phyloP scores from a whole-genome alignment of 192 early-diverging fungal species.

The Backusella psychrophila region DNA sequence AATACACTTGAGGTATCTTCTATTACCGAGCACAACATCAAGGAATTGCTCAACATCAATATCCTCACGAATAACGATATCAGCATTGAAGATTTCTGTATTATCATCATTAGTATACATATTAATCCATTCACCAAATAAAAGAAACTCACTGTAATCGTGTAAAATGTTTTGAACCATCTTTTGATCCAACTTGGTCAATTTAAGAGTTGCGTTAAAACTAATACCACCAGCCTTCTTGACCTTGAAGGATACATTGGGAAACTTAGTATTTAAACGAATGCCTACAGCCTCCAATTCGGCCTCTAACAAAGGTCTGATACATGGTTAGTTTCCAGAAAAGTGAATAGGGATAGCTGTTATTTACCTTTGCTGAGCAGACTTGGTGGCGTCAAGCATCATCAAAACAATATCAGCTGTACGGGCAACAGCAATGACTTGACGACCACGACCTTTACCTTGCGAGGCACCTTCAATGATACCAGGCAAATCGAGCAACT shows the following conservation, averaged over 20 bases:
- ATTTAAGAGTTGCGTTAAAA: conserved; percentile 88
- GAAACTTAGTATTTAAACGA: conserved; percentile 78
- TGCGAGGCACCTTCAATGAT: conserved; percentile 98
- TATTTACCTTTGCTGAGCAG: conserved; percentile 64
- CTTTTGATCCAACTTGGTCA: conserved; percentile 83
- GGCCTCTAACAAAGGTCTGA: conserved; percentile 72
- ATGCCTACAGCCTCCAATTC: conserved; percentile 98
- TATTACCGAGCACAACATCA: conserved; percentile 97
- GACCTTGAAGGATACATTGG: conserved; percentile 97
- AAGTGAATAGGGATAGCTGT: not conserved
- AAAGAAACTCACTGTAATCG: conserved; percentile 69
- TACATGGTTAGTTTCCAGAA: too few relatives aligned
- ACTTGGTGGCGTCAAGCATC: conserved; percentile 98
- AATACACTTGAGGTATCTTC: conserved; percentile 93
- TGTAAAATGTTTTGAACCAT: conserved; percentile 94
- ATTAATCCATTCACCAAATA: too few relatives aligned
- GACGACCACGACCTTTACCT: conserved; percentile 97
- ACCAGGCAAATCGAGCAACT: conserved; percentile 97
- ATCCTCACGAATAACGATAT: conserved; percentile 96
- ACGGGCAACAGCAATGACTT: conserved; percentile 96
- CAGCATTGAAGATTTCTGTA: conserved; percentile 92
- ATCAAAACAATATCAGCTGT: conserved; percentile 97
- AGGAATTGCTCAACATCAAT: conserved; percentile 96
- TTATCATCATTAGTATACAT: not conserved
- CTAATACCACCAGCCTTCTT: conserved; percentile 98